Evolutionary conservation across 495 filamentous ascomycete species (phyloP).

Genomic region (Neurospora sp.): DNA sequence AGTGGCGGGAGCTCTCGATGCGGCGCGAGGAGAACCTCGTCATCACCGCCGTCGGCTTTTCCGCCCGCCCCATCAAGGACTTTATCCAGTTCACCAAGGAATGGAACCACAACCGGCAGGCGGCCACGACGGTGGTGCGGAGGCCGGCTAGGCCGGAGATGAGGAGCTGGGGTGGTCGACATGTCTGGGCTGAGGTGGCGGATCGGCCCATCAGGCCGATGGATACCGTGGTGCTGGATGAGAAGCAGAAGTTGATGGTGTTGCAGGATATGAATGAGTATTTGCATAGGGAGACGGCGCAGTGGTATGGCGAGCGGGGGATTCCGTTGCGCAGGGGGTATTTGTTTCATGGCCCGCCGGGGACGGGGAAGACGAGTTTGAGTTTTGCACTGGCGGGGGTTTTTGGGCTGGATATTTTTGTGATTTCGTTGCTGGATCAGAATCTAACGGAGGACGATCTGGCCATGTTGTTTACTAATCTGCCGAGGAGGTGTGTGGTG

Average conservation of each 20-base stretch:
- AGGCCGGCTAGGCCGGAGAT: constrained; percentile 13
- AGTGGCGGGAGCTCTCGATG: not conserved
- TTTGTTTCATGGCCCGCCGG: constrained; percentile 66
- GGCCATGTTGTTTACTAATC: constrained; percentile 50
- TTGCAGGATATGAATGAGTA: constrained; percentile 83
- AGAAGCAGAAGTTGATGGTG: constrained; percentile 58
- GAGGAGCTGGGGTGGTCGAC: constrained; percentile 25
- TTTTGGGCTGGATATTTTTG: constrained; percentile 60
- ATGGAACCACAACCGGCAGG: constrained; percentile 39
- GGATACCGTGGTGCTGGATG: constrained; percentile 74
- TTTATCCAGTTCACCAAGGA: constrained; percentile 47
- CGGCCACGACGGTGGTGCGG: constrained; percentile 22
- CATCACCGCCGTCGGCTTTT: constrained; percentile 35
- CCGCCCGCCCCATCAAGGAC: constrained; percentile 49
- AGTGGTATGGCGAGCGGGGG: constrained; percentile 74
- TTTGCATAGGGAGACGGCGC: constrained; percentile 57
- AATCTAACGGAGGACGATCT: constrained; percentile 62
- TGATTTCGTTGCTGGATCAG: constrained; percentile 52
- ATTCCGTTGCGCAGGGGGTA: constrained; percentile 89
- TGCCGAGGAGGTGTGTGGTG: constrained; percentile 56
- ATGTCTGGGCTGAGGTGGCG: constrained; percentile 55
- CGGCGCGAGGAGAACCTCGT: constrained; percentile 22
- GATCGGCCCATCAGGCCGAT: constrained; percentile 66
- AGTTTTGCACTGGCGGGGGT: constrained; percentile 59
- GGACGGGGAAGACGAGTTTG: constrained; percentile 52